Base-by-base conservation (phyloP, 805 yeast genomes). In the Suhomyces xylopsoci region DNA sequence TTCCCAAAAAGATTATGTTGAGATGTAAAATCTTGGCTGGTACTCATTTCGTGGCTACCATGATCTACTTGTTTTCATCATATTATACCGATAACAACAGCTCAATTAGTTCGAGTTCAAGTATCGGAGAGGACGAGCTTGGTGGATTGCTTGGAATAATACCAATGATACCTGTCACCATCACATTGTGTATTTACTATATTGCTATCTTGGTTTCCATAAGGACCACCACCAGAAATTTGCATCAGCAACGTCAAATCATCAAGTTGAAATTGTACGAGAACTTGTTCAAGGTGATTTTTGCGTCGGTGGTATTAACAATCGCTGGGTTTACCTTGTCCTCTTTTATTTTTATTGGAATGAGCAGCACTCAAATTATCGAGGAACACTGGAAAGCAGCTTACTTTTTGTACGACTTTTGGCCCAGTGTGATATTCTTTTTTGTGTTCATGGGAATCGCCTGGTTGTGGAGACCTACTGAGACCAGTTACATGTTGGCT, bases 381-480 rank as follows among this genome's bases (percentile, higher is more conserved):
- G 96, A 92, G 63, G 83, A 83, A 59, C 87, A 89, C 66, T 94
- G 99, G 99, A 89, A 92, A 71, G 82, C 90, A 45, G 83, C 96
- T 63, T 92, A 90, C 76, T 90, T 94, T 62, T 71, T 90, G 50
- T 80, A 87, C 45, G 97, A 93, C 61, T 96, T 96, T 74, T 92
- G 98, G 97, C 96, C 97, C 40, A 85, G 96, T 47, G 80, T 90
- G 47, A 86, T 91, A 12, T 94, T 90, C 72, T 90, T 88, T 64
- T 71, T 85, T 47, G 92, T 92, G 38, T 92, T 94, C 67, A 81
- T 87, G 62, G 82, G 91, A 8, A 79, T 94, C 57, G 89, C 97
- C 5, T 83, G 91, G 75, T 81, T 94, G 57, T 94, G 99, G 99
- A 86, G 99, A 70, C 99, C 99, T 50, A 93, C 97, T 0, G 94